Base-by-base conservation (phyloP, 768 basidiomycete genomes). In the Crassisporium funariophilum region DNA sequence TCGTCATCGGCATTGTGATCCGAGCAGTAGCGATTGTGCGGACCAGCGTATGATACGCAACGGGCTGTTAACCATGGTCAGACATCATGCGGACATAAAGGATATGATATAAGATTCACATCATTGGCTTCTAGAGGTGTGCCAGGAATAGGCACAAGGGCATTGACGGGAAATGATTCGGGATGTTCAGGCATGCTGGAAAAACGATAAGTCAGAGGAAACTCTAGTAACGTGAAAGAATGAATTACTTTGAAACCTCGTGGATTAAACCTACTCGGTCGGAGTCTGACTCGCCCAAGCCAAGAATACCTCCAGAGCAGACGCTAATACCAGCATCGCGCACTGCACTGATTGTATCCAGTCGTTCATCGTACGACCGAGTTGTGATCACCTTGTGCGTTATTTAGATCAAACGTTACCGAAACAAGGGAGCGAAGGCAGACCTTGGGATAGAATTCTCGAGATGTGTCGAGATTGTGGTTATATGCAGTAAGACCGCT, bases 101-200 rank as follows among this genome's bases (percentile, higher is more conserved):
- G 44, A 85, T 75, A 46, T 76, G 79, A 81, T 83, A 49, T 34
- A 25, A 53, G 31, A 49, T 41, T 46, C 57, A 86, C 93, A 67
- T 95, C 88, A 60, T 98, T 98, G 49, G 78, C 73, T 67, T 94
- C 94, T 36, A 98, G 70, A 10, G 95, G 95, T 4, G 95, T 98
- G 25, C 95, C 95, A 54, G 86, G 77, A 51, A 98, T 98, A 11
- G 95, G 94, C 2, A 98, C 95, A 46, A 98, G 77, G 11, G 95
- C 95, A 65, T 98, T 98, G 50, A 98, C 95, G 0, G 95, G 95
- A 76, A 98, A 98, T 4, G 91, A 95, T 65, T 98, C 95, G n/a
- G 95, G 95, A 59, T 98, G 92, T 64, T 95, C 90, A 31, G 90
- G 86, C 80, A 97, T 86, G 61, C 92, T 95, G 56, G 6, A 47